Evolutionary conservation across 352 stramenopile genomes (phyloP).

Genomic region (Phytophthora sp.): DNA sequence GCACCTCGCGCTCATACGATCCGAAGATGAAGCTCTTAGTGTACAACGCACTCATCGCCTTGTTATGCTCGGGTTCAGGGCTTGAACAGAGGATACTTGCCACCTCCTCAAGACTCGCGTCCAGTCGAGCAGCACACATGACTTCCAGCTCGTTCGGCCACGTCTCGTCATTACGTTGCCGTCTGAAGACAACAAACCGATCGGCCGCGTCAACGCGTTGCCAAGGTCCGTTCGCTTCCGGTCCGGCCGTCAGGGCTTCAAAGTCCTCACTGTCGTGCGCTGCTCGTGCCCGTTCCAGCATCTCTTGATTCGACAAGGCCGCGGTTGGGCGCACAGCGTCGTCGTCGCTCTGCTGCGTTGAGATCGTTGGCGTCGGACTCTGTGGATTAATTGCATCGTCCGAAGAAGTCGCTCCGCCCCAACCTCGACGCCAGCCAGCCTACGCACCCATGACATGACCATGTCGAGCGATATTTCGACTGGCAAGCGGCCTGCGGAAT

Average conservation of each 20-base stretch:
- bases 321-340: not conserved
- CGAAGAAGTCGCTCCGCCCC: not conserved
- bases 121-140: conserved; percentile 30
- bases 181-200: conserved; percentile 28
- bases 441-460: conserved; percentile 9
- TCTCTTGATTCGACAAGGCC: conserved; percentile 12
- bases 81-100: conserved; percentile 25
- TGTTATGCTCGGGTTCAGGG: conserved; percentile 32
- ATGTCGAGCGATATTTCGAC: conserved; percentile 2
- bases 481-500: not conserved
- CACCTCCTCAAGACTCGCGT: conserved; percentile 37
- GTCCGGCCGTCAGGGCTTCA: conserved; percentile 11
- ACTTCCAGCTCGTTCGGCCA: conserved; percentile 18
- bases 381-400: not conserved
- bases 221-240: conserved; percentile 30
- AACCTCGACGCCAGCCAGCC: not conserved
- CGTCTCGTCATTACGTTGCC: not conserved
- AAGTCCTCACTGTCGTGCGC: conserved; percentile 26
- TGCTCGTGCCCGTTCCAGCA: conserved; percentile 26
- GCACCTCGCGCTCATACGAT: conserved; percentile 28
- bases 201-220: conserved; percentile 20
- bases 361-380: conserved; percentile 7
- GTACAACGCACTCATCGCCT: conserved; percentile 39
- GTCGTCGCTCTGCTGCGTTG: conserved; percentile 27
- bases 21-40: conserved; percentile 41